Evolutionary conservation across 75 land plant species (phyloP).

Genomic region (Chamaecyparis obtusa): DNA sequence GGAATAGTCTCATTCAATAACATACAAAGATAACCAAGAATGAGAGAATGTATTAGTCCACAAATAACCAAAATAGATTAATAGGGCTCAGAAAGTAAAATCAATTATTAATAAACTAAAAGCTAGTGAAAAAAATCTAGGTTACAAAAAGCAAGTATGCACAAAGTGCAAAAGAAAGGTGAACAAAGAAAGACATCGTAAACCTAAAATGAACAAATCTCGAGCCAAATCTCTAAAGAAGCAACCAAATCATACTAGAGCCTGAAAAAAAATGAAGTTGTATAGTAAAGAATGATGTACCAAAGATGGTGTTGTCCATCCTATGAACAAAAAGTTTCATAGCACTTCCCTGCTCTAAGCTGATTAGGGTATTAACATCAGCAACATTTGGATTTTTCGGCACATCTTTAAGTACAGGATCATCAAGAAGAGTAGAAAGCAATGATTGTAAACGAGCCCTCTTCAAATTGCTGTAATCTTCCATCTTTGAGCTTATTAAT

Average conservation of each 20-base stretch:
- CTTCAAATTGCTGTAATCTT: conserved; percentile 31
- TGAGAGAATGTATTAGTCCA: not conserved
- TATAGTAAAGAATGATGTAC: conserved; percentile 23
- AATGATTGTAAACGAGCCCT: conserved; percentile 53
- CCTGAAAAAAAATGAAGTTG: not conserved
- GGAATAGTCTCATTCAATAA: not conserved
- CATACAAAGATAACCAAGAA: not conserved
- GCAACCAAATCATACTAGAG: not conserved
- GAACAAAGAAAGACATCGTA: not conserved
- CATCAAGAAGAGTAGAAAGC: conserved; percentile 67
- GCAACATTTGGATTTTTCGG: conserved; percentile 70
- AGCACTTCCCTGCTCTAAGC: conserved; percentile 86
- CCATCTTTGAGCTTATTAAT: conserved; percentile 5
- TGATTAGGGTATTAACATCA: conserved; percentile 81
- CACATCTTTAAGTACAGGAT: conserved; percentile 84
- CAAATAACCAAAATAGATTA: not conserved
- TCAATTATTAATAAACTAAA: not conserved
- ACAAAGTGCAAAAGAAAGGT: not conserved
- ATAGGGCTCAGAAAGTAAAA: not conserved
- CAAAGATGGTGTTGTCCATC: conserved; percentile 63
- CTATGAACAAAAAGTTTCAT: conserved; percentile 79
- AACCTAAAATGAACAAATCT: not conserved
- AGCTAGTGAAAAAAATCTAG: not conserved
- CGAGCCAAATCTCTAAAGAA: not conserved
- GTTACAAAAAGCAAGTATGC: not conserved